phyloP scores from a whole-genome alignment of 2,329 filamentous ascomycete genomes.

The Elsinoe necatrix region DNA sequence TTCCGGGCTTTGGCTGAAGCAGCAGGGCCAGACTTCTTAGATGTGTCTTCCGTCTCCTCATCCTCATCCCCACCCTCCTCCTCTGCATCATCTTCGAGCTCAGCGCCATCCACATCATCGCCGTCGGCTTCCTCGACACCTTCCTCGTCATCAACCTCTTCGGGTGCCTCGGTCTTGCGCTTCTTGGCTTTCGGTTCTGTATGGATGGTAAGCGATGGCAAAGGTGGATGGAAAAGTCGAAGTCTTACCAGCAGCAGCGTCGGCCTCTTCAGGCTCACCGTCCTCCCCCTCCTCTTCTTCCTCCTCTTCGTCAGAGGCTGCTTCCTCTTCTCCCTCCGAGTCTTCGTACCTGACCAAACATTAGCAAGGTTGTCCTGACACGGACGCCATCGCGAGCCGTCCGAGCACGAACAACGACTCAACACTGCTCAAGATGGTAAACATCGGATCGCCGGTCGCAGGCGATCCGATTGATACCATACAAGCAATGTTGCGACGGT shows the following conservation, averaged over 20 bases:
- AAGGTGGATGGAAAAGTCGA: background rate
- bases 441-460: background rate
- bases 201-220: background rate
- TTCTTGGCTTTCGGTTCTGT: slow-evolving; percentile 25
- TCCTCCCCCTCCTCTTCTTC: slow-evolving; percentile 16
- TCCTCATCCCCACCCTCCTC: slow-evolving; percentile 18
- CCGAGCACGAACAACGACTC: background rate
- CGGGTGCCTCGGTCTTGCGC: slow-evolving; percentile 24
- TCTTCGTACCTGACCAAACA: slow-evolving; percentile 17
- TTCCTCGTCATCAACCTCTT: slow-evolving; percentile 16
- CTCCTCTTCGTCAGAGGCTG: slow-evolving; percentile 6
- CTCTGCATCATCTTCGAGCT: slow-evolving; percentile 19
- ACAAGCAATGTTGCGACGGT: background rate
- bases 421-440: background rate
- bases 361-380: background rate
- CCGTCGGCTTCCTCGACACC: slow-evolving; percentile 22
- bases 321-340: slow-evolving; percentile 17
- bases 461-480: slow-evolving; percentile 4
- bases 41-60: slow-evolving; percentile 24
- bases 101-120: slow-evolving; percentile 21
- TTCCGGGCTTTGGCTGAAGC: slow-evolving; percentile 26
- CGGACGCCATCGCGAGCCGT: background rate
- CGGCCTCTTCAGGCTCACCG: slow-evolving; percentile 12
- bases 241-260: slow-evolving; percentile 15
- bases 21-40: slow-evolving; percentile 24